Evolutionary conservation across 768 basidiomycete genomes (phyloP).

Genomic region (Fibroporia radiculosa): DNA sequence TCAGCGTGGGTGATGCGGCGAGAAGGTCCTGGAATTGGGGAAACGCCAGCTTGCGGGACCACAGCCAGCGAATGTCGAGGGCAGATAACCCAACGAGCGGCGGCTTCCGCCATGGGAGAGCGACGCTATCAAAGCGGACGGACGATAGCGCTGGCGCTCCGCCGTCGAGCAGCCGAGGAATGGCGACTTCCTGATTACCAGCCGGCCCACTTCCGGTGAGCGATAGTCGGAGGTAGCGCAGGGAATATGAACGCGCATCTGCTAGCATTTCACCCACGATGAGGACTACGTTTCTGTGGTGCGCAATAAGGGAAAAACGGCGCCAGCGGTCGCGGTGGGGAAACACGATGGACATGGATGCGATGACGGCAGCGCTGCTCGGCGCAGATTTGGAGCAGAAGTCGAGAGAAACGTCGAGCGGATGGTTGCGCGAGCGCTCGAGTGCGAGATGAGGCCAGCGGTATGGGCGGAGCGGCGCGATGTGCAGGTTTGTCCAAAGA

Average conservation of each 20-base stretch:
- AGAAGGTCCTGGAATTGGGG: slow-evolving; percentile 16
- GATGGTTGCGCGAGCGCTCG: slow-evolving; percentile 8
- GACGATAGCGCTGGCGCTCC: slow-evolving; percentile 16
- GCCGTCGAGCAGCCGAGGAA: slow-evolving; percentile 13
- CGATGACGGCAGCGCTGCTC: slow-evolving; percentile 9
- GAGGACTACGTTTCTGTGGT: slow-evolving; percentile 10
- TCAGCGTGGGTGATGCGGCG: slow-evolving; percentile 13
- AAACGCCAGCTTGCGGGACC: slow-evolving; percentile 15
- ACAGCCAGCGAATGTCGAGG: slow-evolving; percentile 19
- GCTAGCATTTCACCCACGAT: slow-evolving; percentile 12
- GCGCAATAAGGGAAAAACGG: slow-evolving; percentile 13
- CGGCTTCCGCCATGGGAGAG: slow-evolving; percentile 11
- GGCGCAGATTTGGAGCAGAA: slow-evolving; percentile 10
- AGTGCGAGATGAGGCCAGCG: slow-evolving; percentile 13
- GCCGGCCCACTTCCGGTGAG: slow-evolving; percentile 12
- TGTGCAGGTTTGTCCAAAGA: slow-evolving; percentile 16
- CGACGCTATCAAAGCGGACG: slow-evolving; percentile 17
- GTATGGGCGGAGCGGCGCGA: slow-evolving; percentile 11
- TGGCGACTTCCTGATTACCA: slow-evolving; percentile 13
- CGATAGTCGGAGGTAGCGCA: slow-evolving; percentile 16
- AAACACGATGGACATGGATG: slow-evolving; percentile 8
- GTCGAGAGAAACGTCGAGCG: slow-evolving; percentile 17
- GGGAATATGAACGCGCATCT: slow-evolving; percentile 8
- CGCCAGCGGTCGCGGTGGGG: slow-evolving; percentile 15
- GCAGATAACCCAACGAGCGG: slow-evolving; percentile 12